phyloP scores from a whole-genome alignment of 257 asterid genomes.

The Ajuga chamaepitys region DNA sequence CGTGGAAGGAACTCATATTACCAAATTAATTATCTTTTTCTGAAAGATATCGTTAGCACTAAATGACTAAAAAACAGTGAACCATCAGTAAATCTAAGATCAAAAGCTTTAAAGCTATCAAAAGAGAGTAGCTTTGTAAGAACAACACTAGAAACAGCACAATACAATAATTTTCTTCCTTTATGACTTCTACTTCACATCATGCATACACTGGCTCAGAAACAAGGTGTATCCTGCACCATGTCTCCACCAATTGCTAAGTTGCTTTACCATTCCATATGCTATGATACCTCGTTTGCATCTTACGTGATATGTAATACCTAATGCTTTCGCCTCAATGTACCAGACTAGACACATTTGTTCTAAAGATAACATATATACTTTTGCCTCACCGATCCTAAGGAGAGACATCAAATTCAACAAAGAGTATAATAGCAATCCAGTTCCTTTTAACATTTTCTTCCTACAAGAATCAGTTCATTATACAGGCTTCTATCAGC shows the following conservation, averaged over 20 bases:
- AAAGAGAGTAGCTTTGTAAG: neutral
- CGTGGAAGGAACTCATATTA: conserved; percentile 3
- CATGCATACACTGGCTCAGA: neutral
- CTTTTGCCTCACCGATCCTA: neutral
- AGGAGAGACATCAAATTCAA: neutral
- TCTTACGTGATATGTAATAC: neutral
- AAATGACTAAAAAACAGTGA: neutral
- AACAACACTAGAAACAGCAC: neutral
- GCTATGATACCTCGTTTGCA: neutral
- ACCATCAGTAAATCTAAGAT: neutral
- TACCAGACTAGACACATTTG: neutral
- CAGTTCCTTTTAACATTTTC: neutral
- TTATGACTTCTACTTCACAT: neutral
- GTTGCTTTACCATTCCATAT: neutral
- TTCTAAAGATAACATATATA: neutral
- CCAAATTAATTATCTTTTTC: too few relatives aligned
- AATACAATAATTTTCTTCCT: neutral
- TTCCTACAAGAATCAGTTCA: neutral
- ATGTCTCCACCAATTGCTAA: neutral
- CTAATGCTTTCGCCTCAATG: neutral
- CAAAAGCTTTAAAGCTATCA: neutral
- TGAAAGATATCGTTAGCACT: neutral
- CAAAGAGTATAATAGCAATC: neutral
- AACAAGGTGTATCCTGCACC: neutral
- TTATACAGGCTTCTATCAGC: neutral